Percentiles rank a stretch among this genome's conserved stretches.
These are phyloP conservation scores for Solanum ossicruentum DNA, from an alignment of 257 asterid species.

Conservation along the genomic window DNA sequence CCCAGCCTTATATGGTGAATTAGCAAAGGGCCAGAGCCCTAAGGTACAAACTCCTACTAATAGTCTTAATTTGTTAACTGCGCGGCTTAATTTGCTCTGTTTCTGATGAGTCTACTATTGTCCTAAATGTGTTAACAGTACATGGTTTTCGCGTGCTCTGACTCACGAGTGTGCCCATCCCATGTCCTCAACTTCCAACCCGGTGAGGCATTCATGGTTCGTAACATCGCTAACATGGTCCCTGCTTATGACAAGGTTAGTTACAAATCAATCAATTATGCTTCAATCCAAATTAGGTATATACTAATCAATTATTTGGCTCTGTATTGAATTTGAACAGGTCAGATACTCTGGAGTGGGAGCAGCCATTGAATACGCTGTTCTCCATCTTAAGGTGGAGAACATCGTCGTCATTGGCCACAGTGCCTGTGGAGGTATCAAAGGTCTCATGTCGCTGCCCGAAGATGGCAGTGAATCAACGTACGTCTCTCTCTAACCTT, in stretches of 20 bases:
- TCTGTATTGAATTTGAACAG: conserved; percentile 21
- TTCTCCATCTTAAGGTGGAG: conserved; percentile 75
- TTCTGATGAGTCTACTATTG: neutral
- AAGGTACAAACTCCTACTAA: conserved; percentile 26
- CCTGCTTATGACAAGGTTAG: conserved; percentile 74
- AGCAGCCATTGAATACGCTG: conserved; percentile 81
- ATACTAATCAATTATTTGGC: neutral
- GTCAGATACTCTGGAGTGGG: conserved; percentile 60
- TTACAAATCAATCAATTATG: neutral
- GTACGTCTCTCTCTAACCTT: conserved; percentile 16
- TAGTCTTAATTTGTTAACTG: neutral
- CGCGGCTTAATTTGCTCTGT: neutral
- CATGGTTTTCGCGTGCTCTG: conserved; percentile 89
- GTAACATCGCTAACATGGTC: conserved; percentile 88
- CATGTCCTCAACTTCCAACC: conserved; percentile 70
- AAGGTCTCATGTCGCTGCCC: conserved; percentile 87
- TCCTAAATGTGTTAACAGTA: conserved; percentile 22
- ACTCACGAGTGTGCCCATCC: conserved; percentile 94
- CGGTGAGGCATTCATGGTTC: conserved; percentile 81
- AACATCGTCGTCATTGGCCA: conserved; percentile 87
- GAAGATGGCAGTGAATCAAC: conserved; percentile 57
- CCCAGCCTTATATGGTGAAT: conserved; percentile 58
- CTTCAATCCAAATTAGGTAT: neutral
- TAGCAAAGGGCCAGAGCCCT: conserved; percentile 88
- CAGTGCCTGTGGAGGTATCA: conserved; percentile 94